These are phyloP conservation scores for Ceratonia siliqua DNA, from an alignment of 306 rosid species.

Conservation along the genomic window DNA sequence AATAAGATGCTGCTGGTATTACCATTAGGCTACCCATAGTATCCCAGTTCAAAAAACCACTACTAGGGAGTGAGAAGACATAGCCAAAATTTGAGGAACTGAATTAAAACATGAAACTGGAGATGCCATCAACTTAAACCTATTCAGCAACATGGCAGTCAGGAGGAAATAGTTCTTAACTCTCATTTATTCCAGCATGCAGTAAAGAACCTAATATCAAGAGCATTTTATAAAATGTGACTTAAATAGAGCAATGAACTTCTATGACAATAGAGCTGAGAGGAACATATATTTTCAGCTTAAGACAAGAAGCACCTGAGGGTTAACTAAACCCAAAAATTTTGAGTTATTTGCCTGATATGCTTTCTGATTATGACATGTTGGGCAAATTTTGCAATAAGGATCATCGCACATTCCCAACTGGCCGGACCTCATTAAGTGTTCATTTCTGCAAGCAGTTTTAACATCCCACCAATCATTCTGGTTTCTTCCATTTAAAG, in stretches of 20 bases:
- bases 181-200: too few relatives aligned
- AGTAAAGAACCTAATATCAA: neutral
- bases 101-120: too few relatives aligned
- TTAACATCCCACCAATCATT: slow-evolving; percentile 33
- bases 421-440: slow-evolving; percentile 47
- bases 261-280: neutral
- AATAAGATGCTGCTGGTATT: too few relatives aligned
- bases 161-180: too few relatives aligned
- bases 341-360: slow-evolving; percentile 29
- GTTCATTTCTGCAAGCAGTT: slow-evolving; percentile 35
- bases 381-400: slow-evolving; percentile 49
- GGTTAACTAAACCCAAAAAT: slow-evolving; percentile 31
- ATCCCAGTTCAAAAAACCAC: too few relatives aligned
- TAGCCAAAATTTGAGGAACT: too few relatives aligned
- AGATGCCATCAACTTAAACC: too few relatives aligned
- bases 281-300: neutral
- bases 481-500: slow-evolving; percentile 20
- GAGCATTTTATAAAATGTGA: slow-evolving; percentile 30
- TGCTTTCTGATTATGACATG: slow-evolving; percentile 25
- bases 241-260: neutral
- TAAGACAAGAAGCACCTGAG: slow-evolving; percentile 32
- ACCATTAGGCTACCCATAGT: too few relatives aligned
- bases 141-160: too few relatives aligned
- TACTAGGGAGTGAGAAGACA: too few relatives aligned
- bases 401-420: slow-evolving; percentile 53